Conservation (phyloP, 305 asterid genomes). For the Solanum hybrid region DNA sequence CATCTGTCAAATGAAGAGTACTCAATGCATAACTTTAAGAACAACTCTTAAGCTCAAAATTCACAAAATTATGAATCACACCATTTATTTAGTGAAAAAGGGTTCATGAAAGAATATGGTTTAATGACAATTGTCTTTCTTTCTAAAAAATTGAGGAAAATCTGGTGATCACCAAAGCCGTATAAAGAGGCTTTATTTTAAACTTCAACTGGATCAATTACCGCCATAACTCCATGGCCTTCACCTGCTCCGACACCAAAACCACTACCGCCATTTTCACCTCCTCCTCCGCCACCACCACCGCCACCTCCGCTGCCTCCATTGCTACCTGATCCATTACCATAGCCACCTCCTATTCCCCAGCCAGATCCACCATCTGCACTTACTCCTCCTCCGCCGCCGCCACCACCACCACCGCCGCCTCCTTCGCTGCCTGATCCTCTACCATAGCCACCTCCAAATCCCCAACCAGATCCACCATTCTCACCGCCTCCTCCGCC, state of each 20-base stretch:
- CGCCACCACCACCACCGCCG: background rate
- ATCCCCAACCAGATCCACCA: background rate
- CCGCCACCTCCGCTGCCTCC: background rate
- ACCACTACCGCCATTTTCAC: background rate
- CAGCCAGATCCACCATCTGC: background rate
- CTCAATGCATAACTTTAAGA: background rate
- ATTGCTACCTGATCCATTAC: background rate
- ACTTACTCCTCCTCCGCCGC: background rate
- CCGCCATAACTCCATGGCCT: background rate
- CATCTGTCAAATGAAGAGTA: background rate
- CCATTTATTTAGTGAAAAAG: background rate
- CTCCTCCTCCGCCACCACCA: background rate
- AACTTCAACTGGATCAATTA: background rate
- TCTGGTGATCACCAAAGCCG: background rate
- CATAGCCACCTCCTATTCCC: background rate
- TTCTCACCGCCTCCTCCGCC: background rate
- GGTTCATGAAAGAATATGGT: background rate
- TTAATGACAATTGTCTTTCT: background rate
- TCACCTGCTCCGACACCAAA: background rate
- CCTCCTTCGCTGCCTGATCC: background rate
- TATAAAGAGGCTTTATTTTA: background rate
- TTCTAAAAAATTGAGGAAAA: background rate
- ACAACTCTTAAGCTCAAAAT: background rate
- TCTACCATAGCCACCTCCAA: background rate
- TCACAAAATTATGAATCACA: background rate